Evolutionary conservation across 768 basidiomycete genomes (phyloP).

Genomic region (Baorangia bicolor): DNA sequence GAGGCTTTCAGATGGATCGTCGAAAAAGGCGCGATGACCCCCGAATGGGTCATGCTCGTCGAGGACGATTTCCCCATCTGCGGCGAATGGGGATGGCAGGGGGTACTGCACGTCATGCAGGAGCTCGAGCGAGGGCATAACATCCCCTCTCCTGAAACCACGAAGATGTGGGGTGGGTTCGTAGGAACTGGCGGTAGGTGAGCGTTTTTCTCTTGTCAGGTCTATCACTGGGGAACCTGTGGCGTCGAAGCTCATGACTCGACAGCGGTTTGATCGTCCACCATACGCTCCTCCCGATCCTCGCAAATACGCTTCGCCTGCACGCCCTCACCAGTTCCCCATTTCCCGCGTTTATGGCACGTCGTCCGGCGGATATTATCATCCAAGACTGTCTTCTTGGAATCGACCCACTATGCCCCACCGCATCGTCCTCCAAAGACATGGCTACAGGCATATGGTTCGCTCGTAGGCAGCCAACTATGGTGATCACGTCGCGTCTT

Average conservation of each 20-base stretch:
- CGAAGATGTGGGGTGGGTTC: constrained; percentile 36
- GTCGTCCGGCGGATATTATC: constrained; percentile 39
- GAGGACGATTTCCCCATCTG: constrained; percentile 48
- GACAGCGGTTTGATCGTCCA: constrained; percentile 44
- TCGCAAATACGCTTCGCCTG: constrained; percentile 31
- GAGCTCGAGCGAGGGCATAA: constrained; percentile 26
- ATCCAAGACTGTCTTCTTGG: constrained; percentile 45
- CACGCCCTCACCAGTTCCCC: constrained; percentile 31
- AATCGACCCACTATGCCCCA: constrained; percentile 37
- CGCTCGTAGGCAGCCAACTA: constrained; percentile 16
- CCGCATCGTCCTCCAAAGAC: constrained; percentile 9
- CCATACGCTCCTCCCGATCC: constrained; percentile 34
- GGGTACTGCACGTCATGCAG: constrained; percentile 33
- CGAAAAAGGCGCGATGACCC: constrained; percentile 15
- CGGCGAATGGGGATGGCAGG: constrained; percentile 36
- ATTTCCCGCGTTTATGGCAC: constrained; percentile 27
- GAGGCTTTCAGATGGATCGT: constrained; percentile 41
- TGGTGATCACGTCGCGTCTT: constrained; percentile 42
- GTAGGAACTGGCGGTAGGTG: constrained; percentile 44
- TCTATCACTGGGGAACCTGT: neutral
- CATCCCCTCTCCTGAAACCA: constrained; percentile 5
- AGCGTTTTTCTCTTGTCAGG: neutral
- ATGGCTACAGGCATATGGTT: constrained; percentile 4
- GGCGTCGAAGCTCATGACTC: neutral
- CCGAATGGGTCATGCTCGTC: constrained; percentile 44